These are phyloP conservation scores for Aspergillus nidulans DNA, from an alignment of 495 filamentous ascomycete genomes.

Conservation along the genomic window DNA sequence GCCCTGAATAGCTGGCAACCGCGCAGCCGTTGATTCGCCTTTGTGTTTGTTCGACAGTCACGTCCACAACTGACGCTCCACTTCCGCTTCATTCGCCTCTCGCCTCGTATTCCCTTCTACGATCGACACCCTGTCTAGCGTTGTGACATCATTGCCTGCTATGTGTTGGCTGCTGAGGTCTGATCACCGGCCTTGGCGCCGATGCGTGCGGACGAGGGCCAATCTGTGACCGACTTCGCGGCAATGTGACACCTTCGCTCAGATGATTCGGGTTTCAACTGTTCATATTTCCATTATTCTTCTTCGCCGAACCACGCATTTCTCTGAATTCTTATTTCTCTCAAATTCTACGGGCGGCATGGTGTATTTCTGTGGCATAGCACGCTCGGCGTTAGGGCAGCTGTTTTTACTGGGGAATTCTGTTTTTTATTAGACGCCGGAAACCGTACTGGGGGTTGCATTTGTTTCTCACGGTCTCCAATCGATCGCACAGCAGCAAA, in stretches of 20 bases:
- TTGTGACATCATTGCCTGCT: constrained; percentile 17
- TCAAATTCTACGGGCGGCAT: constrained; percentile 15
- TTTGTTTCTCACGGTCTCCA: constrained; percentile 23
- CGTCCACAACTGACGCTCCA: neutral
- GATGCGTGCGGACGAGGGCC: constrained; percentile 11
- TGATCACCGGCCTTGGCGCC: constrained; percentile 11
- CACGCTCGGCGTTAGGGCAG: constrained; percentile 25
- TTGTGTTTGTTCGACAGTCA: neutral
- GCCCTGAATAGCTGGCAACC: neutral
- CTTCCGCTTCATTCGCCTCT: neutral
- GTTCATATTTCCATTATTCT: constrained; percentile 20
- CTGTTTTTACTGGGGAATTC: constrained; percentile 8
- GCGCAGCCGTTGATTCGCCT: neutral
- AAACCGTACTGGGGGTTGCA: constrained; percentile 20
- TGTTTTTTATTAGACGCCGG: constrained; percentile 18
- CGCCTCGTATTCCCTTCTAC: neutral
- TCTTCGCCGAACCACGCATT: neutral
- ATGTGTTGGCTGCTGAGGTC: constrained; percentile 11
- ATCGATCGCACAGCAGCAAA: constrained; percentile 7
- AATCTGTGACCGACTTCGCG: constrained; percentile 1
- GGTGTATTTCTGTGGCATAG: constrained; percentile 29
- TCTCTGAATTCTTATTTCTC: constrained; percentile 3
- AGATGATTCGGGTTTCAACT: constrained; percentile 15
- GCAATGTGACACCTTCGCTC: constrained; percentile 9
- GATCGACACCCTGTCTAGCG: neutral